Conservation (phyloP, 805 yeast genomes). For the Kluyveromyces dobzhanskii region DNA sequence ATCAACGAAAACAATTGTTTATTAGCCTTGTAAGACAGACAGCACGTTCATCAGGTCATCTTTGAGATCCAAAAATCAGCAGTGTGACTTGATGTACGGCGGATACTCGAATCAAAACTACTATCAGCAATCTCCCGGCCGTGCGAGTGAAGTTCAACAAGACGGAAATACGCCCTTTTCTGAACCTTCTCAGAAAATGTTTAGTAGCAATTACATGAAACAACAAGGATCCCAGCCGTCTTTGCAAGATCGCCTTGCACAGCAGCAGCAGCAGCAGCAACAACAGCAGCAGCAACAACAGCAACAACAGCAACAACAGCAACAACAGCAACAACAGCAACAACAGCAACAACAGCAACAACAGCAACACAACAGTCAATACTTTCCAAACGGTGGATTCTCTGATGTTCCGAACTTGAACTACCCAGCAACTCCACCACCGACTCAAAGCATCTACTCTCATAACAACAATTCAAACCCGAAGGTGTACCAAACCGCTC, state of each 20-base stretch:
- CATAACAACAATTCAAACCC: conserved; percentile 25
- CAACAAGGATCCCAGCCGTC: conserved; percentile 34
- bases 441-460: conserved; percentile 19
- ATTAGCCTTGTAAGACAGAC: no score
- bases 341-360: conserved; percentile 3
- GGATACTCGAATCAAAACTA: conserved; percentile 2
- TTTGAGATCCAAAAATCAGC: no score
- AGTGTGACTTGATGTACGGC: background rate
- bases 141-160: background rate
- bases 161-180: conserved; percentile 1
- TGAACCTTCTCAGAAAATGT: conserved; percentile 29
- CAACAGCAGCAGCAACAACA: conserved; percentile 34
- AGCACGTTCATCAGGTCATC: no score
- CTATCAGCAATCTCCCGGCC: conserved; percentile 1
- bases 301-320: conserved; percentile 19
- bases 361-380: background rate
- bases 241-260: conserved; percentile 23
- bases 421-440: conserved; percentile 27
- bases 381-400: conserved; percentile 13
- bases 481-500: conserved; percentile 10
- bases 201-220: conserved; percentile 30
- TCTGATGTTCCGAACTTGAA: conserved; percentile 25
- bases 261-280: conserved; percentile 26
- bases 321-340: conserved; percentile 5
- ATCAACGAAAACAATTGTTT: no score